Conservation (phyloP, 2,329 filamentous ascomycete species). For the Aspergillus awamori region DNA sequence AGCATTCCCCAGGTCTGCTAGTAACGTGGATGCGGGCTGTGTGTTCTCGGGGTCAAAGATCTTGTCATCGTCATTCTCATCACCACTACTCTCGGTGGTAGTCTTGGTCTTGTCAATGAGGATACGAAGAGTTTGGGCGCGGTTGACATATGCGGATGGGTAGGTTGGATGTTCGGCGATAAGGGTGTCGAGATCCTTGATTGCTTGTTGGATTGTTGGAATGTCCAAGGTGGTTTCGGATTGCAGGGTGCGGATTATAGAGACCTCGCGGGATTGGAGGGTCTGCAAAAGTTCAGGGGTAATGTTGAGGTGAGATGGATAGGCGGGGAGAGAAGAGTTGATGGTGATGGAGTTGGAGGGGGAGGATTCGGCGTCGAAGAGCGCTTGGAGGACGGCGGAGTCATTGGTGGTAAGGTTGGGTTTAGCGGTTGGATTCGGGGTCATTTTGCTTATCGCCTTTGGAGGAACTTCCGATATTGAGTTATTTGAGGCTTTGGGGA, state of each 20-base stretch:
- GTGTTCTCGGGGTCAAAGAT: constrained; percentile 30
- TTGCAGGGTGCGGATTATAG: constrained; percentile 45
- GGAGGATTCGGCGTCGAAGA: constrained; percentile 51
- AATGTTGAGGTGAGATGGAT: constrained; percentile 43
- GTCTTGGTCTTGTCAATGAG: constrained; percentile 30
- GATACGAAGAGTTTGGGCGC: constrained; percentile 54
- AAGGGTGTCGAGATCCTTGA: constrained; percentile 46
- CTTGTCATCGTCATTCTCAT: constrained; percentile 16
- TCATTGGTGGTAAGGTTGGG: constrained; percentile 46
- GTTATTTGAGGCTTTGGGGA: not conserved
- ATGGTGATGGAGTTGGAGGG: constrained; percentile 43
- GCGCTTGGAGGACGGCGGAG: constrained; percentile 48
- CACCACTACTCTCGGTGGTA: not conserved
- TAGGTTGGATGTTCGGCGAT: constrained; percentile 51
- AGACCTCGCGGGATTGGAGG: constrained; percentile 45
- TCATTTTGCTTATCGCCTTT: constrained; percentile 6
- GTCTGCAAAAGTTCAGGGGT: constrained; percentile 37
- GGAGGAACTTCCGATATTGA: not conserved
- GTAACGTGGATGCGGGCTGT: constrained; percentile 28
- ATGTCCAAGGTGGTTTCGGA: constrained; percentile 19
- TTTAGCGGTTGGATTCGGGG: constrained; percentile 26
- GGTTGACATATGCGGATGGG: constrained; percentile 58
- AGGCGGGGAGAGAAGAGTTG: constrained; percentile 42
- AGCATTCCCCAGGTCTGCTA: constrained; percentile 45
- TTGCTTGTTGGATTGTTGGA: constrained; percentile 33